These are phyloP conservation scores for Silybum marianum DNA, from an alignment of 129 eudicot species.

Conservation along the genomic window DNA sequence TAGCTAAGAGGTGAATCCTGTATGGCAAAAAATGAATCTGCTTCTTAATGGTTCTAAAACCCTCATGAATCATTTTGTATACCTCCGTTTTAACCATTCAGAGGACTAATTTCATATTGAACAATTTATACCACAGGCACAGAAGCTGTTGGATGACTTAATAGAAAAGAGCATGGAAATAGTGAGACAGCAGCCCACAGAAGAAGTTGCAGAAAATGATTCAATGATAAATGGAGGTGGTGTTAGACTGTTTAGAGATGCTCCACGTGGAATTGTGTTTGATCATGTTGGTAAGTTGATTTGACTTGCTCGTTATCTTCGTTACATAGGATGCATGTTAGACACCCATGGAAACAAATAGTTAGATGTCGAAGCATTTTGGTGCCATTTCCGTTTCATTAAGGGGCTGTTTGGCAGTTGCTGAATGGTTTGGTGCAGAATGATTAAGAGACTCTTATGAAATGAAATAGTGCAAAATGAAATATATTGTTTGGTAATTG, in stretches of 20 bases:
- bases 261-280: slow-evolving; percentile 80
- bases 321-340: neutral
- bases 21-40: too few relatives aligned
- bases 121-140: slow-evolving; percentile 48
- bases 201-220: slow-evolving; percentile 32
- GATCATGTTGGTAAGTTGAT: slow-evolving; percentile 60
- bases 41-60: too few relatives aligned
- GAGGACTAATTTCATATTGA: too few relatives aligned
- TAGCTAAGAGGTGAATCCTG: too few relatives aligned
- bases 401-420: neutral
- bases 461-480: too few relatives aligned
- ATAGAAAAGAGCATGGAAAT: slow-evolving; percentile 66
- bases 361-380: neutral
- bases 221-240: slow-evolving; percentile 49
- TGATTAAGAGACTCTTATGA: too few relatives aligned
- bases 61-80: too few relatives aligned
- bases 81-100: too few relatives aligned
- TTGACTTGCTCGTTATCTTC: neutral
- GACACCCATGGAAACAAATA: neutral
- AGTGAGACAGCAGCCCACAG: slow-evolving; percentile 37
- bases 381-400: neutral
- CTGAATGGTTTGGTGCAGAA: too few relatives aligned
- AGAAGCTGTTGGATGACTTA: slow-evolving; percentile 57
- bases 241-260: slow-evolving; percentile 67
- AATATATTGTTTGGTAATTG: too few relatives aligned